Base-by-base conservation (phyloP, 192 early-diverging fungal genomes). In the Backusella parvicylindrica region DNA sequence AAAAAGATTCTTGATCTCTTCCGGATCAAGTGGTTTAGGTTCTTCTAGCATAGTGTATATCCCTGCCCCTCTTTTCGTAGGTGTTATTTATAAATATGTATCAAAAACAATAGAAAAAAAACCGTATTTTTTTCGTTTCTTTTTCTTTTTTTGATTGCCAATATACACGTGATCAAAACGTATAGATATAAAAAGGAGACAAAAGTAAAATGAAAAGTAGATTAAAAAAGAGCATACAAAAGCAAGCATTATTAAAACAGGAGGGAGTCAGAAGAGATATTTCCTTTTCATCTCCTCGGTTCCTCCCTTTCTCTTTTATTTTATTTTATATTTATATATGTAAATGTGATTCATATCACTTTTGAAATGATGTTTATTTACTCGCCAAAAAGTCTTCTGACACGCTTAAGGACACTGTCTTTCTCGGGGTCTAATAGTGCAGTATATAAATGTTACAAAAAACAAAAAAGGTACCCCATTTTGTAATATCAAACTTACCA, bases 341-440 rank as follows among this genome's bases (percentile, higher is more conserved):
- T 53, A 53, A 53, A 23, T 53, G 49, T 53, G 49, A 53, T 53
- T 23, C 7, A 53, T 53, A 23, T 53, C 50, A 53, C n/a, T 23
- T 53, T 53, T 53, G 21, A 56, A 56, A 56, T 23, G n/a, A 56
- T 35, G n/a, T 53, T 47, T 72, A 66, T 70, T 75, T 91, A 94
- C 76, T 93, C 93, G 76, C 91, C 93, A 85, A 95, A 91, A 82
- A 95, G 72, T 72, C 89, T 86, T 84, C 91, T 88, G 65, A 95
- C 92, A 73, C 91, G 86, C 88, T 93, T 95, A 49, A 95, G 85
- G 65, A 95, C 93, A 71, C 92, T 93, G 81, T 95, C 93, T 83
- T 93, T 93, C 73, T 88, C 86, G 28, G 92, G 92, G 68, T 86
- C 85, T 84, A 70, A 37, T 23, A 78, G 40, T 15, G 13, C 40